phyloP scores from a whole-genome alignment of 2,329 filamentous ascomycete species.

The Penicillium griseofulvum region DNA sequence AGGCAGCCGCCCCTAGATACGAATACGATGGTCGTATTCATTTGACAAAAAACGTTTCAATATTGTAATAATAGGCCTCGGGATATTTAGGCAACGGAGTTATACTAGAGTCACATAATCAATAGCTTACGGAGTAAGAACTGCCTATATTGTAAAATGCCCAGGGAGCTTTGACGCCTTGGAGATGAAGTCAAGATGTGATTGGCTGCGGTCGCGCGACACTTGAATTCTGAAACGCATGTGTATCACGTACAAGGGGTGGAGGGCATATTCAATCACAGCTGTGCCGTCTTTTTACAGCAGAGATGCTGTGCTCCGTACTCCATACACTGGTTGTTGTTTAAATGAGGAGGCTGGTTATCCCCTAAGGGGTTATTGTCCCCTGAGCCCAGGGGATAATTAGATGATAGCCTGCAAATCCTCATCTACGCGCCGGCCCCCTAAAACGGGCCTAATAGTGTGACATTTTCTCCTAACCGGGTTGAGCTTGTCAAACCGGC shows the following conservation, averaged over 20 bases:
- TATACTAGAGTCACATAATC: neutral
- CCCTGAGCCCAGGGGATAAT: slow-evolving; percentile 6
- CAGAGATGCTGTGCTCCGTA: neutral
- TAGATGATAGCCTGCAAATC: slow-evolving; percentile 12
- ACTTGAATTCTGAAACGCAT: slow-evolving; percentile 12
- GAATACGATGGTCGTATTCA: neutral
- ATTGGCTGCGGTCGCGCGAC: slow-evolving; percentile 14
- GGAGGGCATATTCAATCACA: neutral
- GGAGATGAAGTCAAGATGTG: neutral
- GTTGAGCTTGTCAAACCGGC: neutral
- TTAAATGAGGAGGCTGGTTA: slow-evolving; percentile 10
- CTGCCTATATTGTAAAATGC: neutral
- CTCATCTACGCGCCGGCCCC: slow-evolving; percentile 16
- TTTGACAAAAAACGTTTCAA: no score
- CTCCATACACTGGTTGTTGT: neutral
- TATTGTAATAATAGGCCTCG: neutral
- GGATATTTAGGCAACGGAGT: neutral
- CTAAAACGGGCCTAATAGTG: neutral
- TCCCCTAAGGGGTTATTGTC: slow-evolving; percentile 7
- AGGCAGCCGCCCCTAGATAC: slow-evolving; percentile 4
- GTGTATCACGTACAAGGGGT: neutral
- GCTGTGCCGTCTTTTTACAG: neutral
- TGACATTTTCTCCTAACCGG: neutral
- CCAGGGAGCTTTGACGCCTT: slow-evolving; percentile 8
- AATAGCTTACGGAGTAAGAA: neutral